Evolutionary conservation across 2,329 filamentous ascomycete genomes (phyloP), one percentile per base, ranked within the genome.

Genomic region (Cladosporium sp.): DNA sequence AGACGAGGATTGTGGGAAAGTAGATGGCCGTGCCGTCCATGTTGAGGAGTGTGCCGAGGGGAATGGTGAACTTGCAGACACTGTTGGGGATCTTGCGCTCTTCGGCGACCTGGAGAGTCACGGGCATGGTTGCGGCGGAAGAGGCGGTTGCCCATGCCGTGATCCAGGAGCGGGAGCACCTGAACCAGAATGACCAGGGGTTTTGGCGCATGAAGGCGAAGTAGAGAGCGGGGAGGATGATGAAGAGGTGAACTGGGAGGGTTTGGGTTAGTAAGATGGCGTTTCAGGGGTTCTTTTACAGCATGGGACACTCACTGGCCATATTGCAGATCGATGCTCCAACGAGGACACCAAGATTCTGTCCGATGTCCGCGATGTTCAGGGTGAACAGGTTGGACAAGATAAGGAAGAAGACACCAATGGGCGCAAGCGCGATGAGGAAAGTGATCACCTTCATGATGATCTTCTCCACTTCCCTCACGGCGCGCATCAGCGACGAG

Each of bases 21-120:
- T 79, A 78, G 49, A 79, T 78, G 30, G 76, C 75, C 2, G 76
- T 78, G n/a, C 71, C 74, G 50, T 77, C 74, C 74, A 77, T 77
- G 61, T 77, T 76, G 38, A 78, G 69, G 39, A 77, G 53, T 30
- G 70, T 73, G 3, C 76, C 76, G 0, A 79, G 64, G 0, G 76
- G 76, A 11, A 73, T 66, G 2, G 64, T 50, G 47, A 79, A 78
- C 38, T 77, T 72, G 53, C 64, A 63, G 2, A 78, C 57, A 6
- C 67, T 72, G 18, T 69, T 58, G 0, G 76, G 72, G 1, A 77
- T 60, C 0, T 69, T 69, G 3, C 67, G 67, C 12, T 63, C 70
- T 7, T 67, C 57, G 5, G 69, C 65, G 15, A 67, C 71, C 12
- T 67, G 64, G 41, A 78, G 67, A 2, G 76, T 77, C 12, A 78